Conservation (phyloP, 2,329 filamentous ascomycete species). For the Aspergillus bombycis region DNA sequence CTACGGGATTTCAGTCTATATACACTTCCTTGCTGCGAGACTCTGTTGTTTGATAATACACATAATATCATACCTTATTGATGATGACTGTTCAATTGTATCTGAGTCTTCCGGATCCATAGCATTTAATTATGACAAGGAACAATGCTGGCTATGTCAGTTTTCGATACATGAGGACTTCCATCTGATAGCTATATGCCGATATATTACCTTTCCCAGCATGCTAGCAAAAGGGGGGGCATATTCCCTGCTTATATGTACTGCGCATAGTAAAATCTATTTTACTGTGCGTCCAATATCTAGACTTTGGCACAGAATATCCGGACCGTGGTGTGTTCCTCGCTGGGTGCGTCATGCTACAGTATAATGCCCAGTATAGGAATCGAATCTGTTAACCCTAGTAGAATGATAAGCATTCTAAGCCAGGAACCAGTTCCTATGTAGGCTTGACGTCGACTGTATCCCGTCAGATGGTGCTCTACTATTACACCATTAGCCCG, state of each 20-base stretch:
- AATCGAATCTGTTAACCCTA: neutral
- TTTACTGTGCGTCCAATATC: too few relatives aligned
- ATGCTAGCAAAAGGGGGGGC: too few relatives aligned
- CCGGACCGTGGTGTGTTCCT: accelerated
- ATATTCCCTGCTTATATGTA: too few relatives aligned
- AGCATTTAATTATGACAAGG: neutral
- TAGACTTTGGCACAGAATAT: accelerated
- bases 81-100: neutral
- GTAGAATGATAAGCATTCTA: neutral
- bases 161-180: accelerated
- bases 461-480: too few relatives aligned
- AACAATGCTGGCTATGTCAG: neutral
- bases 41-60: neutral
- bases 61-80: accelerated
- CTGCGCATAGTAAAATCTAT: too few relatives aligned
- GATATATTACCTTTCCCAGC: neutral
- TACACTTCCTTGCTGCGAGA: neutral
- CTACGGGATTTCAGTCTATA: neutral
- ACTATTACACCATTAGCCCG: too few relatives aligned
- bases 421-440: neutral
- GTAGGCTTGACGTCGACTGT: too few relatives aligned
- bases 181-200: neutral
- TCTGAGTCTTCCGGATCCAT: accelerated
- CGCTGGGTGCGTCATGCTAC: neutral
- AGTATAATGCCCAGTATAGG: neutral